These are phyloP conservation scores for Austroboletus eburneus DNA, from an alignment of 768 basidiomycete genomes.

Conservation along the genomic window DNA sequence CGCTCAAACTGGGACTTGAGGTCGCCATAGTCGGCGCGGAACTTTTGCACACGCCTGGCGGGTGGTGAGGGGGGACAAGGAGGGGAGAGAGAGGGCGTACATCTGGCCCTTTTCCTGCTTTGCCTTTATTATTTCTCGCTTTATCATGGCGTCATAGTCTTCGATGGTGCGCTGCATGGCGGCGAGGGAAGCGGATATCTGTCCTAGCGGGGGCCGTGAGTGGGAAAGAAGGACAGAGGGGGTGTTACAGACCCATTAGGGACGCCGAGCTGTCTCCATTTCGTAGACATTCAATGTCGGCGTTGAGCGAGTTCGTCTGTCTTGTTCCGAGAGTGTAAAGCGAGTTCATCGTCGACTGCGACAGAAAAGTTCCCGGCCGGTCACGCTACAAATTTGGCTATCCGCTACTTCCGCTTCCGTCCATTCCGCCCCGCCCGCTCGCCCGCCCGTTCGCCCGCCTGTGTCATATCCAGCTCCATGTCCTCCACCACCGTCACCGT, in stretches of 20 bases:
- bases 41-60: conserved; percentile 85
- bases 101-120: conserved; percentile 96
- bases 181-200: conserved; percentile 96
- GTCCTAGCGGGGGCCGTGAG: conserved; percentile 55
- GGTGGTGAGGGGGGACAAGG: conserved; percentile 3
- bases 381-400: conserved; percentile 5
- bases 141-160: conserved; percentile 96
- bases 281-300: conserved; percentile 80
- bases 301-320: conserved; percentile 83
- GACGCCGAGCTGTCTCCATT: conserved; percentile 79
- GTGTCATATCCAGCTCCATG: conserved; percentile 67
- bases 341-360: conserved; percentile 71
- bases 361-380: conserved; percentile 8
- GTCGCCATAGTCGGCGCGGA: conserved; percentile 81
- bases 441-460: conserved; percentile 70
- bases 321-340: conserved; percentile 91
- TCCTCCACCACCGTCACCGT: conserved; percentile 92
- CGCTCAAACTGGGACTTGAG: conserved; percentile 79
- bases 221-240: not conserved
- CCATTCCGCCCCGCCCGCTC: conserved; percentile 70
- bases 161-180: conserved; percentile 93
- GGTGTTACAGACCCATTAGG: conserved; percentile 63
- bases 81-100: conserved; percentile 41
- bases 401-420: conserved; percentile 47
- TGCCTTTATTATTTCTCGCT: conserved; percentile 91